Percentiles rank a stretch among this genome's conserved stretches.
phyloP scores from a whole-genome alignment of 2,329 filamentous ascomycete species.

The Trichoderma pleuroti region DNA sequence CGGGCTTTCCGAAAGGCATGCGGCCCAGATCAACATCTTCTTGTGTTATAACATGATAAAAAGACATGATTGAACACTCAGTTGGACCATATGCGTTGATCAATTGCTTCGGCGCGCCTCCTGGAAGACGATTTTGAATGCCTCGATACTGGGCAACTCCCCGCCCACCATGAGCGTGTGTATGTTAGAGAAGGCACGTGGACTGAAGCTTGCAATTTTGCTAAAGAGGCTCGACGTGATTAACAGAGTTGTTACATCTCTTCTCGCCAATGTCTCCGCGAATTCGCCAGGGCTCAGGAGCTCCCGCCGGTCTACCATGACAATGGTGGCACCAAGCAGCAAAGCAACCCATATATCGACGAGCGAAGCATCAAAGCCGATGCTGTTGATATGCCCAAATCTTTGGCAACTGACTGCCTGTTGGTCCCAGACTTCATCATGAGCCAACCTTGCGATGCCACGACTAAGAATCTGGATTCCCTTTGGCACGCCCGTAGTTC shows the following conservation, averaged over 20 bases:
- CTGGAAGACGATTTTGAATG: neutral
- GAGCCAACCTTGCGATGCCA: neutral
- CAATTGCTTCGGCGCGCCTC: neutral
- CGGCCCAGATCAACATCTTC: neutral
- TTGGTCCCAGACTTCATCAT: neutral
- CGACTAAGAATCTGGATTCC: neutral
- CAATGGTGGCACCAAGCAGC: neutral
- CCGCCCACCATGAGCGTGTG: neutral
- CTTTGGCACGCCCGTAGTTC: neutral
- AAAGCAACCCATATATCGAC: neutral
- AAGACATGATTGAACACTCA: neutral
- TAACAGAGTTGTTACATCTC: neutral
- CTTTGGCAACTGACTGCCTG: neutral
- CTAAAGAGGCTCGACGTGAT: neutral
- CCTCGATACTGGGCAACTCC: neutral
- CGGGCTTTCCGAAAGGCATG: neutral
- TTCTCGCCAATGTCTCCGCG: neutral
- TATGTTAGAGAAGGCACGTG: neutral
- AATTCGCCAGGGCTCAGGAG: neutral
- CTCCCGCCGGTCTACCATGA: neutral
- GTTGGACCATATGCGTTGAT: neutral
- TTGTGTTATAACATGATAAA: neutral
- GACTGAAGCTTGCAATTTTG: neutral
- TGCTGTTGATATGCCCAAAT: neutral
- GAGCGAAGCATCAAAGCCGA: neutral